Conservation (phyloP, 345 rosid genomes). For the Arabidopsis suecica region DNA sequence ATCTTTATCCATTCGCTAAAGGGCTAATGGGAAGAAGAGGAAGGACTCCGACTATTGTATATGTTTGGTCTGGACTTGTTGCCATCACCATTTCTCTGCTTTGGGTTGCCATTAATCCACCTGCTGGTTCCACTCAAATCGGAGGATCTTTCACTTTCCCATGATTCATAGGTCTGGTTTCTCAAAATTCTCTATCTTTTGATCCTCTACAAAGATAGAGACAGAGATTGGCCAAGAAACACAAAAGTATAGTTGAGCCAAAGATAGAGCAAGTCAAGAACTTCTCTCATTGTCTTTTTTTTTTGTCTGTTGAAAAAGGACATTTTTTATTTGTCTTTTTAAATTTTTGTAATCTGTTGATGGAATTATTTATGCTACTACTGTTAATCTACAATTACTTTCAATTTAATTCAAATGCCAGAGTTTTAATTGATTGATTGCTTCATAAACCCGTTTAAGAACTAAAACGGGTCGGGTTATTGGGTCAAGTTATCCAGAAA, state of each 20-base stretch:
- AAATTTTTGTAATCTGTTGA: slow-evolving; percentile 38
- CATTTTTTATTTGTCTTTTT: slow-evolving; percentile 36
- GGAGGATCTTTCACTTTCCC: slow-evolving; percentile 98
- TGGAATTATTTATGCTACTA: slow-evolving; percentile 21
- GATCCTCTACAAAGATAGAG: neutral
- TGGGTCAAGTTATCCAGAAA: slow-evolving; percentile 16
- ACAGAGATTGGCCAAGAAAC: slow-evolving; percentile 29
- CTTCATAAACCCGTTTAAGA: neutral
- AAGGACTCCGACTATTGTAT: slow-evolving; percentile 94
- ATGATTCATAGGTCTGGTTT: slow-evolving; percentile 50
- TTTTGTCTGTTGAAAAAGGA: slow-evolving; percentile 31
- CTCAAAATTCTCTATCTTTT: slow-evolving; percentile 16
- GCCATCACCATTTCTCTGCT: slow-evolving; percentile 95
- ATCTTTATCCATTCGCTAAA: slow-evolving; percentile 94
- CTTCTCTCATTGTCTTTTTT: slow-evolving; percentile 13
- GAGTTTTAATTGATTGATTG: neutral
- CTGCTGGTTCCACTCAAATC: slow-evolving; percentile 69
- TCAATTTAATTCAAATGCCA: neutral
- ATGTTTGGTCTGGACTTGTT: slow-evolving; percentile 95
- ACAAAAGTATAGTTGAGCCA: slow-evolving; percentile 31
- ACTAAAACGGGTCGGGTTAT: slow-evolving; percentile 22
- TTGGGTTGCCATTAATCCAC: slow-evolving; percentile 96
- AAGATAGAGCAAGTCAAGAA: slow-evolving; percentile 29
- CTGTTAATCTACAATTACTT: slow-evolving; percentile 19
- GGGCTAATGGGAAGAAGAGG: slow-evolving; percentile 99